Evolutionary conservation across 441 rosid genomes (phyloP).

Genomic region (Erysimum cheiri): DNA sequence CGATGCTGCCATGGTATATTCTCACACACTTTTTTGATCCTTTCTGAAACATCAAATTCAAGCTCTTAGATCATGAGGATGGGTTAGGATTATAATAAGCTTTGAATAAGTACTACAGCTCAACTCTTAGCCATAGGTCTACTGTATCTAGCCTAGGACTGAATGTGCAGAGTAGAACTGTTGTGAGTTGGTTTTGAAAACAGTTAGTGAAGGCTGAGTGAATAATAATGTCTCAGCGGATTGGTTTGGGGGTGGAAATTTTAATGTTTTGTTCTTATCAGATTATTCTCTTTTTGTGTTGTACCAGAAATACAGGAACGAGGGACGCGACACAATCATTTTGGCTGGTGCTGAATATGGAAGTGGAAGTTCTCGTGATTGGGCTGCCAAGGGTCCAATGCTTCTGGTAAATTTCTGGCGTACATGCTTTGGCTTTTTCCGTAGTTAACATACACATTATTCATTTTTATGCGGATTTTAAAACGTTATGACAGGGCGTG

Average conservation of each 20-base stretch:
- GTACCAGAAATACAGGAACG: slow-evolving; percentile 4
- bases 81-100: background rate
- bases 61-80: background rate
- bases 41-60: background rate
- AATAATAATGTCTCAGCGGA: background rate
- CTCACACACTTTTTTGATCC: background rate
- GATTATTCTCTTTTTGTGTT: background rate
- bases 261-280: background rate
- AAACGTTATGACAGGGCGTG: background rate
- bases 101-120: background rate
- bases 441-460: background rate
- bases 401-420: background rate
- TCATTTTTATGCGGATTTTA: background rate
- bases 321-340: background rate
- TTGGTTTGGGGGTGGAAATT: background rate
- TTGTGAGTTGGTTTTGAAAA: background rate
- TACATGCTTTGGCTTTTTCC: background rate
- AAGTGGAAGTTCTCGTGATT: slow-evolving; percentile 12
- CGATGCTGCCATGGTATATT: slow-evolving; percentile 82
- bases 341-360: slow-evolving; percentile 4
- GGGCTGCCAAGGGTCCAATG: slow-evolving; percentile 6
- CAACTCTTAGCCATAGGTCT: background rate
- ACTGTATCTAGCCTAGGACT: background rate
- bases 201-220: background rate
- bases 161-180: background rate